Conservation (phyloP, 2,329 filamentous ascomycete genomes). For the Botryotinia globosa region DNA sequence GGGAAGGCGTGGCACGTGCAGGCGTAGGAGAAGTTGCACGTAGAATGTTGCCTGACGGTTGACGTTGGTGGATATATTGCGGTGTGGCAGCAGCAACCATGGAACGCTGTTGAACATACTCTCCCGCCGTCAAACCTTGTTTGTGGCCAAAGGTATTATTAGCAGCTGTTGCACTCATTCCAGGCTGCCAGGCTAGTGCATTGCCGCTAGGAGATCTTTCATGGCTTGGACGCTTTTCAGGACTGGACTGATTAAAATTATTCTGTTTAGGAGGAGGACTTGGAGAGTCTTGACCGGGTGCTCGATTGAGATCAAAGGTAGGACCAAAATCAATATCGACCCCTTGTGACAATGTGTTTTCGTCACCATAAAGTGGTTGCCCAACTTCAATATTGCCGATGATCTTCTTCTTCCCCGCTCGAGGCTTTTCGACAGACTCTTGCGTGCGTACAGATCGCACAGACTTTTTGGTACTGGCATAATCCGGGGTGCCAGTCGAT, state of each 20-base stretch:
- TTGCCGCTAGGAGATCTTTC: constrained; percentile 44
- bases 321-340: constrained; percentile 83
- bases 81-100: constrained; percentile 54
- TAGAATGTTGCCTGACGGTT: constrained; percentile 51
- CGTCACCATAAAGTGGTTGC: constrained; percentile 43
- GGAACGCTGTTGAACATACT: constrained; percentile 79
- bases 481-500: constrained; percentile 68
- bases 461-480: constrained; percentile 58
- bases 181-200: constrained; percentile 72
- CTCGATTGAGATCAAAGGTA: constrained; percentile 56
- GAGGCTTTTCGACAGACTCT: constrained; percentile 60
- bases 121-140: constrained; percentile 65
- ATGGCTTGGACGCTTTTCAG: constrained; percentile 46
- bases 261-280: constrained; percentile 59
- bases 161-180: constrained; percentile 51
- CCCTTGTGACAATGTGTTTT: constrained; percentile 21
- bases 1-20: constrained; percentile 39
- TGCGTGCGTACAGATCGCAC: constrained; percentile 38
- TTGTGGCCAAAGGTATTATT: constrained; percentile 45
- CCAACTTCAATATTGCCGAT: constrained; percentile 51
- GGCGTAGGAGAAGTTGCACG: constrained; percentile 45
- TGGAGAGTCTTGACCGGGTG: constrained; percentile 26
- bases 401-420: constrained; percentile 77
- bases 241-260: constrained; percentile 22
- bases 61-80: constrained; percentile 57